A percentile compares a stretch with the other conserved stretches of the same genome.
Evolutionary conservation across 169 alveolate genomes (phyloP).

Genomic region (Plasmodium gaboni): DNA sequence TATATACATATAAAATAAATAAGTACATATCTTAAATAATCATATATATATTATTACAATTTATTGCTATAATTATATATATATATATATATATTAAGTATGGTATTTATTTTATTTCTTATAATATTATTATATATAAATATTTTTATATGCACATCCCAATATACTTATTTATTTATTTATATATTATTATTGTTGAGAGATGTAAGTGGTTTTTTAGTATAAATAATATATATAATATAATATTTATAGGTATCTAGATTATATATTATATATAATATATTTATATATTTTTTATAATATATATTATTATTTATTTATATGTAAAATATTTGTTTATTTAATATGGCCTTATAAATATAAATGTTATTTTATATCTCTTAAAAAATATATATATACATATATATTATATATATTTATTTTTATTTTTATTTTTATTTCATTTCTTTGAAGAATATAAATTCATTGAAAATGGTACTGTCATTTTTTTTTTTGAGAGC

Average conservation of each 20-base stretch:
- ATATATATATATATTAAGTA: too few species aligned
- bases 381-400: neutral
- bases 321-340: too few species aligned
- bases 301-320: neutral
- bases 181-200: slow-evolving; percentile 11
- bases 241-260: too few species aligned
- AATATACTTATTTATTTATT: neutral
- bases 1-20: too few species aligned
- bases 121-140: neutral
- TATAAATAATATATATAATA: neutral
- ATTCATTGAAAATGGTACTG: slow-evolving; percentile 18
- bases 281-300: neutral
- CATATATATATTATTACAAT: too few species aligned
- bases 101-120: neutral
- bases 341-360: too few species aligned
- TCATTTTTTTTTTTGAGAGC: neutral
- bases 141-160: neutral
- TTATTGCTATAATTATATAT: too few species aligned
- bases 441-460: slow-evolving; percentile 10
- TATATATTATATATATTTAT: neutral
- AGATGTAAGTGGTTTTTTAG: slow-evolving; percentile 47
- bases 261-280: neutral
- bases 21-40: too few species aligned
- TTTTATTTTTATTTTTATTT: neutral
- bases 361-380: too few species aligned